Evolutionary conservation across 441 rosid genomes (phyloP).

Genomic region (Eruca vesicaria): DNA sequence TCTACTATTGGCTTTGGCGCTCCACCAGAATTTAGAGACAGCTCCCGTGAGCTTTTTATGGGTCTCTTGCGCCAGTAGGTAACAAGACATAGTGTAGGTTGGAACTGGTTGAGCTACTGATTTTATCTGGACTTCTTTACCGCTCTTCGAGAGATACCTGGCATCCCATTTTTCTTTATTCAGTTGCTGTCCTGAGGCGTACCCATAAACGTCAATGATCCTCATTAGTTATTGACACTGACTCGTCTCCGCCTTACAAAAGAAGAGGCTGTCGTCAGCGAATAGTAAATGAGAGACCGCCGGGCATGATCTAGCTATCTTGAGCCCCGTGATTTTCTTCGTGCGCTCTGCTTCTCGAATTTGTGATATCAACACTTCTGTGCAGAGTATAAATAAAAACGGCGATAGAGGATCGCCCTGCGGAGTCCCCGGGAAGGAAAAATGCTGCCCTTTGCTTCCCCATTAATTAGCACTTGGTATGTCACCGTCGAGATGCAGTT

Average conservation of each 20-base stretch:
- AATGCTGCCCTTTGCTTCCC: neutral
- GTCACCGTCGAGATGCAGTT: neutral
- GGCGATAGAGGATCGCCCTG: neutral
- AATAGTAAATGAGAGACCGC: neutral
- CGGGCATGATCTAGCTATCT: neutral
- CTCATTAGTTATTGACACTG: neutral
- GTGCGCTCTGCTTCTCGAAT: neutral
- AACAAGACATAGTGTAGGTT: too few species aligned
- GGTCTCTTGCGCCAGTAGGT: too few species aligned
- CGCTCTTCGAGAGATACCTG: too few species aligned
- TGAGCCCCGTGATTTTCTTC: neutral
- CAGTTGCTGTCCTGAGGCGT: neutral
- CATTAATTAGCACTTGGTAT: neutral
- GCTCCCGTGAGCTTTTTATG: too few species aligned
- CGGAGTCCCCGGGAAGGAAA: neutral
- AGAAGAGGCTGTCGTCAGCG: neutral
- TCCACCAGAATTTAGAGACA: too few species aligned
- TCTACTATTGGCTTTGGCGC: too few species aligned
- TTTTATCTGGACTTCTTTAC: too few species aligned
- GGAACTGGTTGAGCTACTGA: too few species aligned
- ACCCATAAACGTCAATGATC: neutral
- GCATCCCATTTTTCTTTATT: neutral
- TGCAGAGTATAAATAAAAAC: neutral
- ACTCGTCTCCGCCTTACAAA: neutral
- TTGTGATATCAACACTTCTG: neutral